Base-by-base conservation (phyloP, 1,284 basidiomycete species). In the Neonothopanus nambi region DNA sequence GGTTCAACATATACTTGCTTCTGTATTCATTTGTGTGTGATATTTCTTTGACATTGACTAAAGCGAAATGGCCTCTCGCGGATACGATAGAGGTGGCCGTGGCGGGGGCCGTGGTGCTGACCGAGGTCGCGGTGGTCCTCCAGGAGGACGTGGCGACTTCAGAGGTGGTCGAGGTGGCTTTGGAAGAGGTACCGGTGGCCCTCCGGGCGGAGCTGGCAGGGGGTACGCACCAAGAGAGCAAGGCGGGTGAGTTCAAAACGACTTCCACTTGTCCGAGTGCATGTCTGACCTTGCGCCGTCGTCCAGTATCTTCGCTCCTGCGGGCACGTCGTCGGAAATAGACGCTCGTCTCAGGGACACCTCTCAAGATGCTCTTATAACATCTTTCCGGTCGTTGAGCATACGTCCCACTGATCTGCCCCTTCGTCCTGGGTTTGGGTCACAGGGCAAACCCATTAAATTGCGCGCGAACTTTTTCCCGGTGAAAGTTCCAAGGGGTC, bases 391-490 rank as follows among this genome's bases (percentile, higher is more conserved):
- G 15, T 59, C 63, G 2, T 63, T 85, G 42, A 67, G 62, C 13
- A 48, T 83, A 6, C 65, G 66, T n/a, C 58, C 72, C 1, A 71
- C 73, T 38, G 79, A 83, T 11, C 73, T 89, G 40, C 89, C 90
- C 12, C 59, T 79, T 6, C 82, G 89, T 21, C 87, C 87, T 13
- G 83, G 76, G 54, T 88, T 82, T 64, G 90, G 89, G 3, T 83
- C 73, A 0, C 62, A 60, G 1, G 89, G 89, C 7, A 76, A 51
- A 11, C 57, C 67, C 28, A 81, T 90, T 67, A 85, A 79, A 58
- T 72, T 91, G 36, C 81, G 89, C 12, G 75, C 87, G 12, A 91
- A 91, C 59, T 89, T 85, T 71, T 91, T 91, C 69, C 82, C 88
- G 1, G 74, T 91, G 17, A 74, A 74, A 38, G 70, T 88, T 15